Conservation (phyloP, 176 grass and related monocot genomes). For the Bothriochloa decipiens region DNA sequence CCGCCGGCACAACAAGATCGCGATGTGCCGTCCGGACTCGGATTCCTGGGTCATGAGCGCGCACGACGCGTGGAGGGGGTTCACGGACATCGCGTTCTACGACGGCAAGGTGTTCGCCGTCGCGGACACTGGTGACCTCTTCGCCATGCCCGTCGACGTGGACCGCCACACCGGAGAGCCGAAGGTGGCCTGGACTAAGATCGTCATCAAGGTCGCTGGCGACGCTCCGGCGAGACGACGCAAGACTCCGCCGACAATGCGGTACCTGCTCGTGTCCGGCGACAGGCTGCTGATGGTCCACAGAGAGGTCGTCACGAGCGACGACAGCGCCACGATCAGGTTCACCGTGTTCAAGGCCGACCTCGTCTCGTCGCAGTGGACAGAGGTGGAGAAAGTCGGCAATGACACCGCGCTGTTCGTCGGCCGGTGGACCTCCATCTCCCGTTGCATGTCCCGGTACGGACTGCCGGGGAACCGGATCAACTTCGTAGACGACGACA, state of each 20-base stretch:
- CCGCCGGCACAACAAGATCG: neutral
- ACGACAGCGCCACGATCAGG: neutral
- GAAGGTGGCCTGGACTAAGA: neutral
- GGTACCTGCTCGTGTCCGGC: neutral
- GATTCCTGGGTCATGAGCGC: neutral
- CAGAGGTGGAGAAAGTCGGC: neutral
- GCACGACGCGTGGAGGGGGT: neutral
- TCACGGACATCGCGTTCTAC: constrained; percentile 26
- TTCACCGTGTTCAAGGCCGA: neutral
- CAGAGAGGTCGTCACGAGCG: neutral
- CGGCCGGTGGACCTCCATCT: neutral
- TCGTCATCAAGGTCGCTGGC: neutral
- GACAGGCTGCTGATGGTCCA: neutral
- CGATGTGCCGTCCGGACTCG: neutral
- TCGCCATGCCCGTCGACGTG: neutral
- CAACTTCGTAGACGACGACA: constrained; percentile 21
- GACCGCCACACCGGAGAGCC: neutral
- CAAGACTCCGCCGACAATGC: neutral
- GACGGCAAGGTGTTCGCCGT: constrained; percentile 8
- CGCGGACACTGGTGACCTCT: neutral
- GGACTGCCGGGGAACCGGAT: constrained; percentile 1
- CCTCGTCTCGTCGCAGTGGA: neutral
- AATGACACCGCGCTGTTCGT: constrained; percentile 3
- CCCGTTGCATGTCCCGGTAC: neutral
- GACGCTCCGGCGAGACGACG: neutral